Conservation (phyloP, 495 filamentous ascomycete species). For the Podospora sp. region DNA sequence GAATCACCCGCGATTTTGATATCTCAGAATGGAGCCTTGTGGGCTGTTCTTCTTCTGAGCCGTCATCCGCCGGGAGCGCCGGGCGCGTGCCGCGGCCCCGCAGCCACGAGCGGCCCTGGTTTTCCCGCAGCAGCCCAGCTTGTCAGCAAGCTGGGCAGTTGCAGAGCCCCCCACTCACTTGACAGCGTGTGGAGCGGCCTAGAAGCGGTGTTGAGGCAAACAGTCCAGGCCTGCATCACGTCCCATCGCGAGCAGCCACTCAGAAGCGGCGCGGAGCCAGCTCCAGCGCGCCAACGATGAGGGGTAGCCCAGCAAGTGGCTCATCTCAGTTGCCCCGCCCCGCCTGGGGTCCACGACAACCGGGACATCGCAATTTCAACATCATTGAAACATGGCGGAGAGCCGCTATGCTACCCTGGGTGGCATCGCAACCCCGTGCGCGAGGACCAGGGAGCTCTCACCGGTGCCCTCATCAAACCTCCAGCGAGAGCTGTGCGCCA, state of each 20-base stretch:
- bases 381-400: neutral
- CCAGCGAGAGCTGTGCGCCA: neutral
- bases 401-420: neutral
- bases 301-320: neutral
- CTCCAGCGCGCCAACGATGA: neutral
- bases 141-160: neutral
- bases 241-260: neutral
- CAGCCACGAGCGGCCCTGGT: neutral
- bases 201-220: neutral
- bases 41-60: slow-evolving; percentile 2
- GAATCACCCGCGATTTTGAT: neutral
- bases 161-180: neutral
- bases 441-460: neutral
- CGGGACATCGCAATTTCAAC: slow-evolving; percentile 6
- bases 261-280: neutral
- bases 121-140: neutral
- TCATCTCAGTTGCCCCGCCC: neutral
- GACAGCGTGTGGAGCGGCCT: neutral
- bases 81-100: slow-evolving; percentile 7
- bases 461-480: neutral
- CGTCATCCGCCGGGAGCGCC: neutral
- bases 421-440: neutral
- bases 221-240: neutral
- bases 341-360: neutral
- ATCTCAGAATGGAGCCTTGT: neutral